Conservation (phyloP, 768 basidiomycete genomes). For the Lyophyllum decastes region DNA sequence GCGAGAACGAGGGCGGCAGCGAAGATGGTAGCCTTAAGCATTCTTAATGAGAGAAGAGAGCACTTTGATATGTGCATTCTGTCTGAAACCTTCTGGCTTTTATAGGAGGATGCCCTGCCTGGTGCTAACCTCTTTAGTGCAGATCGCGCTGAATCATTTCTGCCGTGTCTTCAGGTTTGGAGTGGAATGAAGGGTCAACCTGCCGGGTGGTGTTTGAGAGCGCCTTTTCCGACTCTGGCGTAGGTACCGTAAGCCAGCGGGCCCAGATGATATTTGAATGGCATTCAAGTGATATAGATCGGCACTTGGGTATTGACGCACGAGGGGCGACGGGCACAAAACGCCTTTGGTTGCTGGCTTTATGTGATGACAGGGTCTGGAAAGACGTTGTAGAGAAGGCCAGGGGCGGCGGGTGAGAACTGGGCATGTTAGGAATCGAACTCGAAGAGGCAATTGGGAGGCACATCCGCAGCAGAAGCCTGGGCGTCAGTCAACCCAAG, state of each 20-base stretch:
- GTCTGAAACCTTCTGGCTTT: background rate
- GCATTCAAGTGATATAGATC: background rate
- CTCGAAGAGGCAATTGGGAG: too few relatives aligned
- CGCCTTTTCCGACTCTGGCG: background rate
- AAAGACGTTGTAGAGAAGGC: background rate
- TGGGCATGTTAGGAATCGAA: too few relatives aligned
- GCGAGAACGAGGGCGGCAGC: background rate
- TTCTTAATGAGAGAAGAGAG: background rate
- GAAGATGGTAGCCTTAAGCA: conserved; percentile 10
- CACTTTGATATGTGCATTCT: background rate
- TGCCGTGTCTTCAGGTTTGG: background rate
- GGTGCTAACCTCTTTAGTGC: background rate
- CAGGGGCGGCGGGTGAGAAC: too few relatives aligned
- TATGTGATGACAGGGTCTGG: background rate
- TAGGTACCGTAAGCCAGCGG: background rate
- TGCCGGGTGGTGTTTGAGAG: background rate
- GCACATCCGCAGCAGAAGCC: too few relatives aligned
- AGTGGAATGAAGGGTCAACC: background rate
- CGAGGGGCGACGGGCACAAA: background rate
- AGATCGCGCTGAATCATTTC: background rate
- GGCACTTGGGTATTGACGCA: too few relatives aligned
- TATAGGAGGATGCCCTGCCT: background rate
- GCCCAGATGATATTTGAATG: background rate
- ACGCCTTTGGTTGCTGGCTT: background rate
- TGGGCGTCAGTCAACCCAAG: background rate